Evolutionary conservation across 2,329 filamentous ascomycete genomes (phyloP), one percentile per base, ranked within the genome.

Genomic region (Paramyrothecium sp.): DNA sequence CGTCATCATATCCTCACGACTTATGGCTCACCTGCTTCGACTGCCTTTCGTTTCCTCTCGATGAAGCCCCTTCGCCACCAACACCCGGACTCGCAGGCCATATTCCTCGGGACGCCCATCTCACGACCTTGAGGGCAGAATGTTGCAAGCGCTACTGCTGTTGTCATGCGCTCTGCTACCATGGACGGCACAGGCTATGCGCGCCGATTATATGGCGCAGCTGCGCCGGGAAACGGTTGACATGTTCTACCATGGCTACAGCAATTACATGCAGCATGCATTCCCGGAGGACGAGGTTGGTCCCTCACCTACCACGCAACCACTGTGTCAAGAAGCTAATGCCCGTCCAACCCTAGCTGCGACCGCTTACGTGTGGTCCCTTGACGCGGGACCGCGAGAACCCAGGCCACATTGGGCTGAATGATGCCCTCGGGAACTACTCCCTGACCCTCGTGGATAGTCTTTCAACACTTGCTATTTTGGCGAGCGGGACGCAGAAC

Each of bases 361-460:
- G 91, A 50, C 95, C 95, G 10, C 78, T 99, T 20, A 88, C 91
- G 23, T 99, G 95, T 75, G 79, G 79, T 17, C 92, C 95, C 7
- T 80, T 98, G 67, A 92, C 90, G 46, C 89, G 95, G 73, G 93
- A 97, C 76, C 84, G 85, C 66, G 79, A 86, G 51, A 90, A 97
- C 69, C 89, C 91, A 2, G 83, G 83, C 57, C 89, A 96, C 68
- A 86, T 95, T 64, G 93, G 92, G 66, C 81, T 97, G 60, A 98
- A 98, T 76, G 95, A 99, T 73, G 93, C 96, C 16, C 83, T 99
- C 48, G 95, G 95, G 4, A 98, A 99, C 76, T 99, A 98, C 76
- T 97, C 93, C 56, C 80, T 99, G 61, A 98, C 95, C 1, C 81
- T 98, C 51, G 93, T 99, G 69, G 95, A 99, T 75, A 97, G 92